phyloP scores from a whole-genome alignment of 2,329 filamentous ascomycete species.

The Calycina marina region DNA sequence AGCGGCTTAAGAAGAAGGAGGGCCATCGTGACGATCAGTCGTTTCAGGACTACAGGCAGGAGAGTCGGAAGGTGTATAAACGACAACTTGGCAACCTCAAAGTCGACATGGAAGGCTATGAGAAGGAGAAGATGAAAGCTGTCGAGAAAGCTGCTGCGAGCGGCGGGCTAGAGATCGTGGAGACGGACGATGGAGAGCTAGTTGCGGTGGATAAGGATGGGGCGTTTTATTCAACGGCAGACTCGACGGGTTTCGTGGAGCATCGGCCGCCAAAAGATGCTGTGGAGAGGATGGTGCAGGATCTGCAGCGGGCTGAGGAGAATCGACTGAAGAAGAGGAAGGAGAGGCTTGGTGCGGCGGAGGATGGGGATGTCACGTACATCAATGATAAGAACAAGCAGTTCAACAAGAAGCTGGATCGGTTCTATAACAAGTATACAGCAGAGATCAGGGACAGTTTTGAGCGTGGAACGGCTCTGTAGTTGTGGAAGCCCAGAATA shows the following conservation, averaged over 20 bases:
- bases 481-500: too few relatives aligned
- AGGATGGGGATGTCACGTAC: slow-evolving; percentile 87
- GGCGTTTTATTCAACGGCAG: slow-evolving; percentile 77
- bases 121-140: slow-evolving; percentile 69
- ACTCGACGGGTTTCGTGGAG: slow-evolving; percentile 66
- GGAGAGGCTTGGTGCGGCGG: slow-evolving; percentile 61
- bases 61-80: slow-evolving; percentile 89
- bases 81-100: slow-evolving; percentile 67
- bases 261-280: slow-evolving; percentile 80
- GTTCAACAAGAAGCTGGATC: slow-evolving; percentile 92
- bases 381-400: slow-evolving; percentile 99
- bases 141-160: slow-evolving; percentile 73
- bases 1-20: slow-evolving; percentile 73
- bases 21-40: slow-evolving; percentile 70
- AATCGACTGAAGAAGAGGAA: slow-evolving; percentile 71
- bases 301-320: slow-evolving; percentile 81
- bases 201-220: slow-evolving; percentile 88
- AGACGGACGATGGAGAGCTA: slow-evolving; percentile 88
- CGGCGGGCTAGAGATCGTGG: slow-evolving; percentile 81
- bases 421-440: slow-evolving; percentile 99
- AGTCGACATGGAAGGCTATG: slow-evolving; percentile 72
- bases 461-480: slow-evolving; percentile 94
- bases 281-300: slow-evolving; percentile 73
- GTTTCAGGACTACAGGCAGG: slow-evolving; percentile 78
- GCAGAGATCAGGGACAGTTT: slow-evolving; percentile 94